A percentile compares a stretch with the other conserved stretches of the same genome.
phyloP scores from a whole-genome alignment of 495 filamentous ascomycete genomes.

The Penicillium antarcticum region DNA sequence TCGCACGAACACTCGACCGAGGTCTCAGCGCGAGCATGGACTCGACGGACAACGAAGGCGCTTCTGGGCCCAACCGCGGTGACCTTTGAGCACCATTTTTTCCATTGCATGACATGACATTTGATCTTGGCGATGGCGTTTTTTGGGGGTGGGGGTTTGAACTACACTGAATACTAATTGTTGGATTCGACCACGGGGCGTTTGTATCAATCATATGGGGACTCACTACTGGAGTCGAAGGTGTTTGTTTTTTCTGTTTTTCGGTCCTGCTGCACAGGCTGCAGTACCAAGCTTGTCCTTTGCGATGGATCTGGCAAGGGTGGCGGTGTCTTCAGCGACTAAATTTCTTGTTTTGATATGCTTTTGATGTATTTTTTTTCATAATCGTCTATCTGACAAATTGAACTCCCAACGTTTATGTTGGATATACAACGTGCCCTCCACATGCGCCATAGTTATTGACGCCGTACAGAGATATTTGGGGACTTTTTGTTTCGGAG shows the following conservation, averaged over 20 bases:
- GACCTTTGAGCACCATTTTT: conserved; percentile 2
- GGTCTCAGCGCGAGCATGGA: conserved; percentile 26
- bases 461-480: too few relatives aligned
- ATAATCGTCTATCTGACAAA: background rate
- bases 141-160: background rate
- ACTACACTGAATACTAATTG: background rate
- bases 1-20: conserved; percentile 52
- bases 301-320: background rate
- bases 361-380: background rate
- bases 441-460: too few relatives aligned
- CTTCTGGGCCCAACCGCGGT: conserved; percentile 1
- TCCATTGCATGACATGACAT: background rate
- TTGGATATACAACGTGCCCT: too few relatives aligned
- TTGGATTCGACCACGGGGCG: background rate
- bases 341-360: conserved; percentile 8
- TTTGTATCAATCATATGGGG: background rate
- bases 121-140: conserved; percentile 1
- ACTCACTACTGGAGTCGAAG: too few relatives aligned
- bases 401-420: too few relatives aligned
- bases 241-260: background rate
- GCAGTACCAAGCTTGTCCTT: background rate
- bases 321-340: background rate
- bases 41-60: conserved; percentile 17
- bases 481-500: too few relatives aligned
- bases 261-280: background rate